These are phyloP conservation scores for Aspergillus sclerotioniger DNA, from an alignment of 495 filamentous ascomycete species.

Conservation along the genomic window DNA sequence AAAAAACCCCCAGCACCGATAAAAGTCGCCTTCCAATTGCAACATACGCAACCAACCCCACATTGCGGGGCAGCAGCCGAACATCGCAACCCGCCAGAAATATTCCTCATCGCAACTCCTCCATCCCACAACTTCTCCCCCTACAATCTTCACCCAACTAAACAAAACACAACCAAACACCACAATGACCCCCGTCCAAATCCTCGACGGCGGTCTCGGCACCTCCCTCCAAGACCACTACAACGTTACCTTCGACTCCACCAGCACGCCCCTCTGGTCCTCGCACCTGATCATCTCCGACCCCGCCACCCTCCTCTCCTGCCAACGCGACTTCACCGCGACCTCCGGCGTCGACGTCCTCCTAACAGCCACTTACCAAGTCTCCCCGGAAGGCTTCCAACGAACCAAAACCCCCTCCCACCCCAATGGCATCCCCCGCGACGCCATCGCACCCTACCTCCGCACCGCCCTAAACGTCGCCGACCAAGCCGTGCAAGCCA, in stretches of 20 bases:
- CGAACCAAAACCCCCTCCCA: slow-evolving; percentile 29
- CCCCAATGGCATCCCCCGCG: slow-evolving; percentile 25
- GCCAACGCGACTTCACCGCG: slow-evolving; percentile 51
- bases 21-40: too few relatives aligned
- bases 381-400: slow-evolving; percentile 52
- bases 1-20: too few relatives aligned
- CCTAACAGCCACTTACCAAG: slow-evolving; percentile 65
- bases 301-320: slow-evolving; percentile 46
- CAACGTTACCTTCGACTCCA: slow-evolving; percentile 46
- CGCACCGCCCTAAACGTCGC: slow-evolving; percentile 33
- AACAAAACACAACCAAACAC: neutral
- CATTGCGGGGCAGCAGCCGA: too few relatives aligned
- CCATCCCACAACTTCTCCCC: neutral
- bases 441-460: slow-evolving; percentile 24
- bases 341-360: slow-evolving; percentile 56
- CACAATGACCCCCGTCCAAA: slow-evolving; percentile 8
- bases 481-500: slow-evolving; percentile 24
- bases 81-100: too few relatives aligned
- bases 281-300: slow-evolving; percentile 56
- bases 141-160: neutral
- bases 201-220: slow-evolving; percentile 67
- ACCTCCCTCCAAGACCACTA: slow-evolving; percentile 58
- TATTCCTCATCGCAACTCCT: neutral
- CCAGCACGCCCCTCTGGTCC: slow-evolving; percentile 61
- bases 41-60: too few relatives aligned